phyloP scores from a whole-genome alignment of 2,329 filamentous ascomycete species.

The Cercospora brassicicola region DNA sequence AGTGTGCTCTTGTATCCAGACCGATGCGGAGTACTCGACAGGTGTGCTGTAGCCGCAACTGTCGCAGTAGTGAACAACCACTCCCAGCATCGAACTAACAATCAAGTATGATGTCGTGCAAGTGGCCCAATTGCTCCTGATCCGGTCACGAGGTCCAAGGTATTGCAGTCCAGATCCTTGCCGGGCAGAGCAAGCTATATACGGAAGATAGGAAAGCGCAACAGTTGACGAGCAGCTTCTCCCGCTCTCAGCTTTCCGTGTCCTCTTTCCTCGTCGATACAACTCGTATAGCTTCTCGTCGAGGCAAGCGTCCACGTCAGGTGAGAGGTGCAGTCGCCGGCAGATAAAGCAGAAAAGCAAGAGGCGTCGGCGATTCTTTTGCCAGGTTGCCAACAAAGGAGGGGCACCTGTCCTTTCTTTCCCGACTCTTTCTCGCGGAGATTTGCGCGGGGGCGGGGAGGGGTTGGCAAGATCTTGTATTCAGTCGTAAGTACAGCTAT shows the following conservation, averaged over 20 bases:
- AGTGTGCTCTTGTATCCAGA: conserved; percentile 47
- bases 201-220: conserved; percentile 14
- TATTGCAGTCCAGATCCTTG: conserved; percentile 3
- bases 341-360: conserved; percentile 14
- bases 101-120: not conserved
- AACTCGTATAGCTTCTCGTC: conserved; percentile 32
- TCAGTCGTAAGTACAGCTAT: conserved; percentile 30
- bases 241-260: conserved; percentile 17
- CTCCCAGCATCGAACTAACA: conserved; percentile 28
- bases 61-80: conserved; percentile 37
- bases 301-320: conserved; percentile 22
- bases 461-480: conserved; percentile 21
- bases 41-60: conserved; percentile 38
- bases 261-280: conserved; percentile 28
- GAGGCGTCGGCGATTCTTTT: conserved; percentile 19
- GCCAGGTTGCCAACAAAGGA: conserved; percentile 17
- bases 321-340: conserved; percentile 18
- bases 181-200: conserved; percentile 10
- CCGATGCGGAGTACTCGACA: conserved; percentile 44
- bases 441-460: not conserved
- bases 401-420: conserved; percentile 23
- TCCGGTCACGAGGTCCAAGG: not conserved
- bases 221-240: conserved; percentile 16
- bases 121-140: not conserved
- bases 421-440: conserved; percentile 5